phyloP scores from a whole-genome alignment of 208 protist genomes.

The Crithidia bombi region DNA sequence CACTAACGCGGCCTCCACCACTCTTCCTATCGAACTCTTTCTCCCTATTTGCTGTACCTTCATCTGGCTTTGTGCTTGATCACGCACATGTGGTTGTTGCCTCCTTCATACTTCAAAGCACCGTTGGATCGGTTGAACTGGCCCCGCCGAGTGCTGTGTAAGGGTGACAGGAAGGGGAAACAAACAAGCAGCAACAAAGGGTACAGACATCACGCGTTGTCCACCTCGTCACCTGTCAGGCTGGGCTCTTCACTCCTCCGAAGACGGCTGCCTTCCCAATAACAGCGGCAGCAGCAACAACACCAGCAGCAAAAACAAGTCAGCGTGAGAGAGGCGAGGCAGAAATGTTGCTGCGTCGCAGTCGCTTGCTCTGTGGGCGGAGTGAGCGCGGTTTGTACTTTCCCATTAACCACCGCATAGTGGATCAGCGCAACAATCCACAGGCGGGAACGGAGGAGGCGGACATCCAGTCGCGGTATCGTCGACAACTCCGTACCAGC shows the following conservation, averaged over 20 bases:
- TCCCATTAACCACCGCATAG: slow-evolving; percentile 88
- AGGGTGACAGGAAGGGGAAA: neutral
- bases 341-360: slow-evolving; percentile 46
- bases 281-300: no score
- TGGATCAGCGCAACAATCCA: slow-evolving; percentile 66
- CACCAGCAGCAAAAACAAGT: slow-evolving; percentile 3
- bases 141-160: neutral
- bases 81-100: neutral
- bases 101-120: slow-evolving; percentile 3
- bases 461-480: slow-evolving; percentile 81
- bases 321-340: no score
- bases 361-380: slow-evolving; percentile 32
- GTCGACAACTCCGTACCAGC: slow-evolving; percentile 73
- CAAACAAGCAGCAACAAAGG: neutral
- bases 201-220: no score
- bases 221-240: no score
- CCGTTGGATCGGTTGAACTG: neutral
- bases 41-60: neutral
- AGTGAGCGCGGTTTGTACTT: slow-evolving; percentile 84
- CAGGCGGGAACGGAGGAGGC: slow-evolving; percentile 45
- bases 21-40: neutral
- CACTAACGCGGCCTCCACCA: no score
- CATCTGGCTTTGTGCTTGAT: neutral
- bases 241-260: no score
- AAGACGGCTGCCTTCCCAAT: no score